Percentiles rank a stretch among this genome's conserved stretches.
Conservation (phyloP, 305 asterid species). For the Fraxinus baroniana region DNA sequence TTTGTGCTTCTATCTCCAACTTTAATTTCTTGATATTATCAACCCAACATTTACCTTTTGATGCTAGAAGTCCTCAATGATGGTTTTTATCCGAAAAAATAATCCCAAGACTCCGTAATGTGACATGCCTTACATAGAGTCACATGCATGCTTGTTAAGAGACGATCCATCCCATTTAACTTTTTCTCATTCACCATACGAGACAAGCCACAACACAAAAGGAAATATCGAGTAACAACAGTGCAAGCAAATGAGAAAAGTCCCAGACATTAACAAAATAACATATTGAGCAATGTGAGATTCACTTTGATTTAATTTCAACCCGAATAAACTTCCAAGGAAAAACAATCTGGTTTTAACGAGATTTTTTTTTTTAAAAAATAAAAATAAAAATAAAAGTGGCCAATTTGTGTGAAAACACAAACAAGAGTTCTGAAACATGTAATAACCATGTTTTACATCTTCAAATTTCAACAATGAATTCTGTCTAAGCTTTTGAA, state of each 20-base stretch:
- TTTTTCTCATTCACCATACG: not conserved
- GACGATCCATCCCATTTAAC: not conserved
- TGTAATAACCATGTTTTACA: slow-evolving; percentile 10
- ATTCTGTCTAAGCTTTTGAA: slow-evolving; percentile 47
- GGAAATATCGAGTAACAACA: not conserved
- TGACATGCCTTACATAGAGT: not conserved
- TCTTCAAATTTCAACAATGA: not conserved
- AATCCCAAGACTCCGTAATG: not conserved
- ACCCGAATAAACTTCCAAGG: not conserved
- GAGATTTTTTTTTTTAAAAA: too few relatives aligned
- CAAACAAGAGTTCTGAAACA: not conserved
- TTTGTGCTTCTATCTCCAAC: not conserved
- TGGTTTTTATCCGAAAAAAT: not conserved
- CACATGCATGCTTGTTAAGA: not conserved
- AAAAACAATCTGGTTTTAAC: not conserved
- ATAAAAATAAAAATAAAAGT: too few relatives aligned
- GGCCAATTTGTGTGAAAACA: not conserved
- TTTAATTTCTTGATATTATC: not conserved
- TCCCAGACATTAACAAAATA: not conserved
- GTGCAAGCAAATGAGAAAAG: not conserved
- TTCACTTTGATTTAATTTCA: slow-evolving; percentile 4
- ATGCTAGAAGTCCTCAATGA: not conserved
- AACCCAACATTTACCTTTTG: not conserved
- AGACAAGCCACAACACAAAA: not conserved
- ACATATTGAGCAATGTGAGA: not conserved